Evolutionary conservation across 75 land plant species (phyloP).

Genomic region (Cupressus sempervirens): DNA sequence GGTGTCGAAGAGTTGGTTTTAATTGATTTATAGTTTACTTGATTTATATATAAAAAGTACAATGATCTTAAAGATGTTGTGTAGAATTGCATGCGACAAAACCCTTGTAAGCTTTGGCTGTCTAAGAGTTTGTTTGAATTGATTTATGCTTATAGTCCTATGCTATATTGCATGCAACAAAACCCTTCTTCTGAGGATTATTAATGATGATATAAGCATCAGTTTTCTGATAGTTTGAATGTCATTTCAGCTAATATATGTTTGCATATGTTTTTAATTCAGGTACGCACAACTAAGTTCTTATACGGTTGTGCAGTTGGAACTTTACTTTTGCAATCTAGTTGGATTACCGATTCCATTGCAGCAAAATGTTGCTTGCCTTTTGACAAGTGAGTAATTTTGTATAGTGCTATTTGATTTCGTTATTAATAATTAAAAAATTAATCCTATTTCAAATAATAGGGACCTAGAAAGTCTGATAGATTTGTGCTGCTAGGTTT

Average conservation of each 20-base stretch:
- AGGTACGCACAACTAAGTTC: constrained; percentile 58
- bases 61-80: neutral
- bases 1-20: neutral
- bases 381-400: constrained; percentile 39
- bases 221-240: neutral
- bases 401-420: neutral
- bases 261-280: constrained; percentile 9
- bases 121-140: neutral
- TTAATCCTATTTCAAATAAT: neutral
- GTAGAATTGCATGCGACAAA: no score
- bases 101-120: neutral
- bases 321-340: constrained; percentile 29
- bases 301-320: constrained; percentile 66
- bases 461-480: constrained; percentile 2
- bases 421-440: neutral
- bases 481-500: neutral
- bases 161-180: neutral
- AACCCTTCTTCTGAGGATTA: neutral
- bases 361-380: constrained; percentile 32
- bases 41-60: neutral
- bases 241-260: neutral
- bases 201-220: neutral
- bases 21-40: neutral
- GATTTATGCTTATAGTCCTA: neutral
- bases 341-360: constrained; percentile 57